Base-by-base conservation (phyloP, 768 basidiomycete species). In the Heimioporus sp. region DNA sequence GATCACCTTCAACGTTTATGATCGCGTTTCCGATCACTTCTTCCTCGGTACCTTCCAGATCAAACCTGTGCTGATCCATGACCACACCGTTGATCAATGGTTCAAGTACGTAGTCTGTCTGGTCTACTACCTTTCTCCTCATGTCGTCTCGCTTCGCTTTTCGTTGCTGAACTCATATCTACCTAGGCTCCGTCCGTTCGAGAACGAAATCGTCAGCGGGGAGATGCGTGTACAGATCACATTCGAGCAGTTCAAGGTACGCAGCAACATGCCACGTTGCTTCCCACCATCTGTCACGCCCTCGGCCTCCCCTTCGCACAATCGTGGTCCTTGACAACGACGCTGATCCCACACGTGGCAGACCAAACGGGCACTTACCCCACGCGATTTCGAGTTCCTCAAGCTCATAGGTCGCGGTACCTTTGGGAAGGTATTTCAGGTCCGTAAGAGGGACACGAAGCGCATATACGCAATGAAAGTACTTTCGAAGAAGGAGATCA, bases 401-500 rank as follows among this genome's bases (percentile, higher is more conserved):
- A 97, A 97, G 70, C 88, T 99, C 51, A 98, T 99, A 72, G 97
- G 97, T 51, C 86, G 94, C 44, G 97, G 97, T 2, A 98, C 97
- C 0, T 99, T 99, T 68, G 97, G 95, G 43, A 90, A 93, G 49
- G 97, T 99, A 17, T 98, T 98, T 79, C 97, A 99, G 71, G 97
- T 99, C 44, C 91, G 97, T 55, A 99, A 99, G 75, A 86, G 79
- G 68, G 95, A 99, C 75, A 99, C 97, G 38, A 90, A 92, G 70
- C 90, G 97, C 42, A 98, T 99, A 73, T 99, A 98, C 75, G 97
- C 97, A 46, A 98, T 99, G 96, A 99, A 99, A 66, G 92, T 98
- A 51, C 80, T 99, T 36, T 95, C 92, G 31, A 99, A 99, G 76
- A 95, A 92, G 77, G 97, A 99, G 72, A 98, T 99, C 62, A 85